Base-by-base conservation (phyloP, 192 early-diverging fungal species). In the Kickxella alabastrina region DNA sequence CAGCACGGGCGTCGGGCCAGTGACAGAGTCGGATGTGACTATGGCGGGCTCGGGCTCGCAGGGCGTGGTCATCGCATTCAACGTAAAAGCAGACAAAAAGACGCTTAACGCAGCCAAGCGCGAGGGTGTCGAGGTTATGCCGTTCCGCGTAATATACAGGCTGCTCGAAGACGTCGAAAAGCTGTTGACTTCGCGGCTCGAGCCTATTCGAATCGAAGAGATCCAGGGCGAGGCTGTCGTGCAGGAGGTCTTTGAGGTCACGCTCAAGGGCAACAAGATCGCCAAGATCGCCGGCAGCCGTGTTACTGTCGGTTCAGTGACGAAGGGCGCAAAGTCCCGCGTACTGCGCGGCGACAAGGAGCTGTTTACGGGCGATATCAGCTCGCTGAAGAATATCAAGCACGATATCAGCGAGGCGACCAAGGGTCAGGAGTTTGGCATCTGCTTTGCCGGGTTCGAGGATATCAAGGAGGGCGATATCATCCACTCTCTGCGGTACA, bases 341-440 rank as follows among this genome's bases (percentile, higher is more conserved):
- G 64, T 92, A 42, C 53, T 92, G 34, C 79, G 93, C 27, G 57
- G 77, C 48, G 86, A 79, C 26, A 79, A 83, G 36, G 76, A 70
- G 17, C 39, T 94, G 25, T 90, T 84, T 80, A 81, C 85, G 49
- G 92, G 92, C 70, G 79, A 68, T 52, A 45, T 61, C 54, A 50
- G 48, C 52, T 70, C 61, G 24, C 80, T 98, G 54, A 86, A 87
- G 69, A 87, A 93, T 46, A 77, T 90, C 49, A 98, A 96, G 67
- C 88, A 92, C 44, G 90, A 94, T 57, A 86, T 95, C 28, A 58
- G 62, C 21, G 95, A 98, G 77, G 87, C 84, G 24, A 81, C 81
- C 49, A 98, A 96, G 70, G 93, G 93, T n/a, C 76, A 88, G 23
- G 95, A 98, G 79, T 98, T 93, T 62, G 95, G 95, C 14, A 87